Evolutionary conservation across 495 filamentous ascomycete genomes (phyloP).

Genomic region (Podospora australis): DNA sequence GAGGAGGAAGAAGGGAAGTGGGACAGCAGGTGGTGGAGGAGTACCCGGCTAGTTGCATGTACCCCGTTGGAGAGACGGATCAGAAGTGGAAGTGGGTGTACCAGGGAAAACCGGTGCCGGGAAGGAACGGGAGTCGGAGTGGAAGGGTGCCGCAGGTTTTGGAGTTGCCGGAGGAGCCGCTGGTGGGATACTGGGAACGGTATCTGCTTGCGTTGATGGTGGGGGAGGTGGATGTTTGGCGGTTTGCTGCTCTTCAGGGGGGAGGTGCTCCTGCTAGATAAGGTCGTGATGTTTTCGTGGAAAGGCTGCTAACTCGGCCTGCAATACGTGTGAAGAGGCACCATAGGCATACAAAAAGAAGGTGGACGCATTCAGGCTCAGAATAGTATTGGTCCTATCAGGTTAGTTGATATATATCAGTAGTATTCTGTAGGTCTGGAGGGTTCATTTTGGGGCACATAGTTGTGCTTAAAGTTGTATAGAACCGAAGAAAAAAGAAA

Average conservation of each 20-base stretch:
- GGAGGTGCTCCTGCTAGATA: not conserved
- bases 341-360: no score
- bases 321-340: no score
- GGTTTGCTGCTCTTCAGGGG: conserved; percentile 9
- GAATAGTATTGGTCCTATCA: no score
- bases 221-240: conserved; percentile 27
- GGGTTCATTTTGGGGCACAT: no score
- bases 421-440: no score
- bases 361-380: no score
- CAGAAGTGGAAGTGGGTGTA: conserved; percentile 25
- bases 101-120: conserved; percentile 3
- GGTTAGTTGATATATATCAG: no score
- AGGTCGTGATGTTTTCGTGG: not conserved
- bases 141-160: conserved; percentile 16
- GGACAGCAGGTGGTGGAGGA: no score
- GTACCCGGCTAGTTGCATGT: conserved; percentile 18
- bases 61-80: conserved; percentile 18
- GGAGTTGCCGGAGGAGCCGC: conserved; percentile 24
- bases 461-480: no score
- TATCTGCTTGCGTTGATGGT: conserved; percentile 17
- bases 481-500: no score
- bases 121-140: conserved; percentile 7
- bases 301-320: not conserved
- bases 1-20: no score
- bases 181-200: conserved; percentile 29